Base-by-base conservation (phyloP, 805 yeast species). In the Candida michaelii region DNA sequence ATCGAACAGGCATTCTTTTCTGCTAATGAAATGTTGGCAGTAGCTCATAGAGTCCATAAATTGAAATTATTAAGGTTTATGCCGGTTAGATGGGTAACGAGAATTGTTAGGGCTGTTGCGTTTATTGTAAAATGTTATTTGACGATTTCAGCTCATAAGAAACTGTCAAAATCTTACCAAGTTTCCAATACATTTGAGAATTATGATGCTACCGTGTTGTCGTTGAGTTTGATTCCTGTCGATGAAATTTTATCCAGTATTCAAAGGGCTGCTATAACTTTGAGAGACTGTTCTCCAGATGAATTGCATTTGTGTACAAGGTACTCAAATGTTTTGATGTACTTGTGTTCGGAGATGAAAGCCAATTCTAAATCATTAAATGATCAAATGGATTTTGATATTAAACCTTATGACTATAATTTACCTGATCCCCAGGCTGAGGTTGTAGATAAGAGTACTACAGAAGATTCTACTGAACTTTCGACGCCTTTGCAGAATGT, bases 61-160 rank as follows among this genome's bases (percentile, higher is more conserved):
- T 63, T 84, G 45, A 78, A 76, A 45, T 65, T 83, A 70, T 65
- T 89, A 41, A 71, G 80, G 44, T 84, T 74, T 56, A 88, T 89
- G 82, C 97, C 98, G 1, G 89, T 89, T n/a, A 70, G 96, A 48
- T 89, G 97, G 96, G 82, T 85, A 5, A 84, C 87, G 0, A 73
- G 96, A 40, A 80, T 89, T 19, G 89, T 90, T 15, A 79, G 91
- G 52, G 87, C 97, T 0, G 89, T 89, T 10, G 93, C 96, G 2
- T 90, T 89, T 58, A 76, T 91, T 40, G 93, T 91, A 11, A 91
- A 90, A 62, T 86, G 95, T 55, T 81, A 87, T 55, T 59, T 84
- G 49, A 83, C 88, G 0, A 66, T 85, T 21, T 78, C 85, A 0
- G 73, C 74, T 2, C 73, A 67, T 47, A 68, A 65, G 39, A 49